Conservation (phyloP, 75 land plant genomes). For the Adiantum capillusveneris region DNA sequence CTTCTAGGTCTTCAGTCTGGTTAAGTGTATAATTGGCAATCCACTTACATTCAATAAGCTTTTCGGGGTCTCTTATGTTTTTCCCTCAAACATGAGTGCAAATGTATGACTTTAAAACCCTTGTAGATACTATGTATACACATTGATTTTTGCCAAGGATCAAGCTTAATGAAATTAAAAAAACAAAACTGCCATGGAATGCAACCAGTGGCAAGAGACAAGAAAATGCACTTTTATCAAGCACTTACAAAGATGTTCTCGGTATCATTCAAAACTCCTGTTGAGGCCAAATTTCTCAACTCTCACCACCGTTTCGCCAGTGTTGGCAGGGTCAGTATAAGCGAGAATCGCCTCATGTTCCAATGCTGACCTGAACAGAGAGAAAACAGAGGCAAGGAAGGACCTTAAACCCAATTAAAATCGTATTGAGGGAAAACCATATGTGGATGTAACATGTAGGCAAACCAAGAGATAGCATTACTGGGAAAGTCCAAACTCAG, state of each 20-base stretch:
- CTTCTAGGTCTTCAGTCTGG: too few relatives aligned
- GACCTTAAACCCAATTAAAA: not conserved
- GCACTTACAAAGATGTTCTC: constrained; percentile 42
- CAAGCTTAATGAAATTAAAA: too few relatives aligned
- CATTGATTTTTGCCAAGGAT: too few relatives aligned
- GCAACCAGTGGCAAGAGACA: too few relatives aligned
- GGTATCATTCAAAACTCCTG: constrained; percentile 49
- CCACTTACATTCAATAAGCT: too few relatives aligned
- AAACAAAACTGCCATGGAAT: too few relatives aligned
- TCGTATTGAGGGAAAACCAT: not conserved
- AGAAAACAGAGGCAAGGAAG: not conserved
- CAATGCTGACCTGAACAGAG: constrained; percentile 10
- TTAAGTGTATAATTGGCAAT: too few relatives aligned
- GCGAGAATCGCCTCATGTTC: constrained; percentile 4
- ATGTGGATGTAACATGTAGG: not conserved
- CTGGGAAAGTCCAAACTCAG: constrained; percentile 22
- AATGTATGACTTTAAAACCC: too few relatives aligned
- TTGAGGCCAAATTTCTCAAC: constrained; percentile 57
- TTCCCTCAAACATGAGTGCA: too few relatives aligned
- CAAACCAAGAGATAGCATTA: constrained; percentile 7
- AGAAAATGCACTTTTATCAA: too few relatives aligned
- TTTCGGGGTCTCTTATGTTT: too few relatives aligned
- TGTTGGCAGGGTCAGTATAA: constrained; percentile 11
- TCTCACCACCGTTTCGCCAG: constrained; percentile 19
- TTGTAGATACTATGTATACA: too few relatives aligned